Conservation (phyloP, 495 filamentous ascomycete genomes). For the Hypoxylon fuscum region DNA sequence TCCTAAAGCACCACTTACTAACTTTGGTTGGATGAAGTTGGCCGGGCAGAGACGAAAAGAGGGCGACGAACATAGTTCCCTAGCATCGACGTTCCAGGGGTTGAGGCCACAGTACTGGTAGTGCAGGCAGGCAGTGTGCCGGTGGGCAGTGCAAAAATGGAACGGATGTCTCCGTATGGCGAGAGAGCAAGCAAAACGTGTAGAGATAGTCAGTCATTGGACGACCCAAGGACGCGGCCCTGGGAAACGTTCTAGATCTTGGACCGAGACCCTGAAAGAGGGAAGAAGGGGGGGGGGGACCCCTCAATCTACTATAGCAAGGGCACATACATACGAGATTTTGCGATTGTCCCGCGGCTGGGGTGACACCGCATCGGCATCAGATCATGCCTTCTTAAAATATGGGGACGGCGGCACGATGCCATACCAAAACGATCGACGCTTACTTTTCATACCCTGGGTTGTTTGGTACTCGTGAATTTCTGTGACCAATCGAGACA, state of each 20-base stretch:
- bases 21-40: constrained; percentile 26
- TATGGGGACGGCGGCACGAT: background rate
- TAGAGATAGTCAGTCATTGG: constrained; percentile 7
- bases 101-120: constrained; percentile 48
- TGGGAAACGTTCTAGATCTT: constrained; percentile 26
- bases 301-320: constrained; percentile 8
- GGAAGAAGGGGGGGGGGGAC: constrained; percentile 4
- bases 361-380: constrained; percentile 26
- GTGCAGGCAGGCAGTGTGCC: background rate
- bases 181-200: background rate
- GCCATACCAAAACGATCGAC: constrained; percentile 7
- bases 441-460: too few relatives aligned
- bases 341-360: background rate
- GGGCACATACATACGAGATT: too few relatives aligned
- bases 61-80: constrained; percentile 38
- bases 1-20: constrained; percentile 13
- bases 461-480: too few relatives aligned
- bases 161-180: too few relatives aligned
- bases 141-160: too few relatives aligned
- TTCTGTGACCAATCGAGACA: too few relatives aligned
- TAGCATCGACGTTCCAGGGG: constrained; percentile 43
- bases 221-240: constrained; percentile 11
- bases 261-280: constrained; percentile 5
- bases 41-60: constrained; percentile 42
- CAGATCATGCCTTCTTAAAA: constrained; percentile 27